Evolutionary conservation across 2,329 filamentous ascomycete species (phyloP).

Genomic region (Thermochaetoides dissita): DNA sequence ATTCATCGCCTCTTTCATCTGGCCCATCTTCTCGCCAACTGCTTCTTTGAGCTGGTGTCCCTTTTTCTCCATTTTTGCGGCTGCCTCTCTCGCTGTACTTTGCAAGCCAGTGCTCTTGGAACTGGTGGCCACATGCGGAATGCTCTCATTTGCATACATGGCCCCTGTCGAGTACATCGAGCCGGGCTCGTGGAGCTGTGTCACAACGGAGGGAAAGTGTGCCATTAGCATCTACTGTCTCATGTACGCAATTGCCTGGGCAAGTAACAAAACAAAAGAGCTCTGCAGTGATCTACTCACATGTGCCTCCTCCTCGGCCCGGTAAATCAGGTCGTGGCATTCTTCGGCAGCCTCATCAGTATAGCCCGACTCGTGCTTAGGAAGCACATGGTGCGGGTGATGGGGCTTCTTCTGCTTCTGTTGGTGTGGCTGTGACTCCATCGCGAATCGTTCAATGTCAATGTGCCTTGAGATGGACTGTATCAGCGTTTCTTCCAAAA

Average conservation of each 20-base stretch:
- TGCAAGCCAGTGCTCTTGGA: no score
- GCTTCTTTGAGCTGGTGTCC: slow-evolving; percentile 4
- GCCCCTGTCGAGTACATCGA: slow-evolving; percentile 8
- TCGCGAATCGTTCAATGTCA: not conserved
- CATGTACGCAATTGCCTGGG: no score
- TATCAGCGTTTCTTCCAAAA: no score
- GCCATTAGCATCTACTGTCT: no score
- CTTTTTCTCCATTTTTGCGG: slow-evolving; percentile 5
- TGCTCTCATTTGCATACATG: no score
- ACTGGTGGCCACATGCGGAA: no score
- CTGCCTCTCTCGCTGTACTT: not conserved
- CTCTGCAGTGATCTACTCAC: slow-evolving; percentile 4
- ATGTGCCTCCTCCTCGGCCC: slow-evolving; percentile 15
- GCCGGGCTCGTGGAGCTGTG: slow-evolving; percentile 12
- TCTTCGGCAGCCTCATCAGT: slow-evolving; percentile 14
- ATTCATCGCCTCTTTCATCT: slow-evolving; percentile 10
- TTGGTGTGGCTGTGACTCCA: slow-evolving; percentile 2
- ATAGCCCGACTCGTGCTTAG: slow-evolving; percentile 13
- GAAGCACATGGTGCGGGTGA: slow-evolving; percentile 7
- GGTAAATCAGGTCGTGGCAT: slow-evolving; percentile 14
- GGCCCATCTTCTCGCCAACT: slow-evolving; percentile 6
- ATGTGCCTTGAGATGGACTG: no score
- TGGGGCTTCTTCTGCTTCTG: slow-evolving; percentile 1
- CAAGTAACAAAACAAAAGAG: not conserved
- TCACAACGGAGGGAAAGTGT: no score